Base-by-base conservation (phyloP, 805 yeast genomes). In the Metschnikowia continentalis region DNA sequence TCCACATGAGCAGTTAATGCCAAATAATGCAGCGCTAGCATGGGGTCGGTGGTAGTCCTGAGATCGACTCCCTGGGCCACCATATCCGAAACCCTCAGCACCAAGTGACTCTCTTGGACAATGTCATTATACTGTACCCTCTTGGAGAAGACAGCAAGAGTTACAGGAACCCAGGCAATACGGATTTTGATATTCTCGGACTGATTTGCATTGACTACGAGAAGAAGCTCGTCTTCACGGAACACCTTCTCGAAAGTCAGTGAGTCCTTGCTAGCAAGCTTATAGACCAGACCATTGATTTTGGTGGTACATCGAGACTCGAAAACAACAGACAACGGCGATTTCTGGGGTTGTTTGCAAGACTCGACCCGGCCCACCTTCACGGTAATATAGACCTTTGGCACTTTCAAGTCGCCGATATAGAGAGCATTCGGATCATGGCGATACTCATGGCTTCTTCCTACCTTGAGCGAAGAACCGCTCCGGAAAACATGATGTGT, bases 251-350 rank as follows among this genome's bases (percentile, higher is more conserved):
- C 48, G 22, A 54, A 41, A 3, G 59, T 52, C 33, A 38, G 51
- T 4, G 50, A 46, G 13, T 58, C 58, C 30, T 50, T 50, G 17
- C 47, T 51, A 20, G 51, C 44, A 6, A 68, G 57, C 44, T 63
- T 66, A 50, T 57, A 57, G 10, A 55, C 40, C 10, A 48, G 48
- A 2, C 65, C 69, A 51, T 69, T 65, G 43, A 70, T 61, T n/a
- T 54, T 59, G 5, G 69, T 61, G 35, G 65, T 60, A 19, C 71
- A 69, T 13, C 69, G 57, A 1, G 73, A 64, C 30, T 68, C 61
- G 23, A 69, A 58, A 10, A 51, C 52, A 20, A 67, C 55, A 5
- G 46, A 35, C 8, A 70, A 46, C 15, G 61, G 59, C 1, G 68
- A 61, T 13, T 45, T 51, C 11, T 36, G 35, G 3, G 37, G 44